Percentiles rank a stretch among this genome's conserved stretches.
Evolutionary conservation across 306 rosid species (phyloP).

Genomic region (Acacia confusa): DNA sequence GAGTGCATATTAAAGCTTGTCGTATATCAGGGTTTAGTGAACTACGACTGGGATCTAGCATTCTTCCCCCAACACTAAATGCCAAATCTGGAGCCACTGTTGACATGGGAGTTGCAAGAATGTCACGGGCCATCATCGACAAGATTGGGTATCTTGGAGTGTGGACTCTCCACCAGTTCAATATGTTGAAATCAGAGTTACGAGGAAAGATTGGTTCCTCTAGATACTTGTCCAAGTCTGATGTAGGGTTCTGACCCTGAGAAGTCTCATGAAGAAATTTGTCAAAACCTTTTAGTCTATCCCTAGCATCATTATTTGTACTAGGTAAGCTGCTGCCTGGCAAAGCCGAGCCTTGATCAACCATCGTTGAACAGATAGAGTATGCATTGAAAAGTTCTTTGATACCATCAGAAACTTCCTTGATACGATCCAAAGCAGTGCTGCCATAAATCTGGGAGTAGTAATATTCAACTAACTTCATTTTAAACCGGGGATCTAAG

Average conservation of each 20-base stretch:
- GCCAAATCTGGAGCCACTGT: slow-evolving; percentile 70
- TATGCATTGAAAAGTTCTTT: slow-evolving; percentile 85
- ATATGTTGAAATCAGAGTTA: slow-evolving; percentile 71
- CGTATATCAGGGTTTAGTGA: slow-evolving; percentile 63
- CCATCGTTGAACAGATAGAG: slow-evolving; percentile 79
- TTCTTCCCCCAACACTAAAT: slow-evolving; percentile 62
- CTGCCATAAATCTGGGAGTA: slow-evolving; percentile 94
- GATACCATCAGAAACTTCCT: slow-evolving; percentile 82
- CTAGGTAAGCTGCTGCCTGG: slow-evolving; percentile 83
- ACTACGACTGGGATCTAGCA: slow-evolving; percentile 67
- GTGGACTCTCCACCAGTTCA: slow-evolving; percentile 99
- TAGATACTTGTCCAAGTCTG: slow-evolving; percentile 91
- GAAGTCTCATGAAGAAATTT: slow-evolving; percentile 88
- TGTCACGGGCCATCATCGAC: slow-evolving; percentile 97
- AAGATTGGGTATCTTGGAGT: slow-evolving; percentile 94
- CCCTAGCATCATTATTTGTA: slow-evolving; percentile 62
- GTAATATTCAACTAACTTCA: slow-evolving; percentile 94
- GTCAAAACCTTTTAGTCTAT: slow-evolving; percentile 92
- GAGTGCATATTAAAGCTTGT: slow-evolving; percentile 85
- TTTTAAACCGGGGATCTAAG: slow-evolving; percentile 92
- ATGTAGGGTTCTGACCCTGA: slow-evolving; percentile 55
- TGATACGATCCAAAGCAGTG: slow-evolving; percentile 78
- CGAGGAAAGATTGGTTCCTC: slow-evolving; percentile 96
- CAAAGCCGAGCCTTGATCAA: slow-evolving; percentile 85
- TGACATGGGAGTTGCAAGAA: slow-evolving; percentile 97